Evolutionary conservation across 495 filamentous ascomycete species (phyloP).

Genomic region (Neurospora discreta): DNA sequence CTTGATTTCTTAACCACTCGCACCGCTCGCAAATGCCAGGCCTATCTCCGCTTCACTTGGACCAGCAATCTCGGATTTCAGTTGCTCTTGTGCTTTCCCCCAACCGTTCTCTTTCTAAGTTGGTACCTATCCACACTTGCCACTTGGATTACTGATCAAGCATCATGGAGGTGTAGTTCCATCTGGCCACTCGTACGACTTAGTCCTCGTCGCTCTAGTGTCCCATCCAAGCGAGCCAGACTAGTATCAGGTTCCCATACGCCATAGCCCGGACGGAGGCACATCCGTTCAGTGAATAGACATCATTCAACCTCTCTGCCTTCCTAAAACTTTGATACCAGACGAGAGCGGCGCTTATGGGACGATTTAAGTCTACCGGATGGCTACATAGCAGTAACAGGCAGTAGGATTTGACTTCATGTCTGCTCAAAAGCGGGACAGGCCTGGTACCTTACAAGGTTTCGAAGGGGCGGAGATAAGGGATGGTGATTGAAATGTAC

Average conservation of each 20-base stretch:
- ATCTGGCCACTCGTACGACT: neutral
- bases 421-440: neutral
- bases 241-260: neutral
- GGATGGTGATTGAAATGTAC: neutral
- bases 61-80: no score
- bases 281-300: neutral
- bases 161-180: neutral
- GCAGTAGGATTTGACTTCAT: neutral
- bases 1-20: no score
- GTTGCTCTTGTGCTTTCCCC: no score
- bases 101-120: no score
- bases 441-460: neutral
- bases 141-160: no score
- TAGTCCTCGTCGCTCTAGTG: neutral
- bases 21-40: no score
- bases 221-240: neutral
- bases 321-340: neutral
- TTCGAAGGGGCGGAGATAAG: neutral
- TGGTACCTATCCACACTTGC: no score
- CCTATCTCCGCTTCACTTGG: no score
- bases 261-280: neutral
- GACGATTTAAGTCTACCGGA: neutral
- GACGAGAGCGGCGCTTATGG: neutral
- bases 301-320: neutral
- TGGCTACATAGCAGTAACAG: neutral